phyloP scores from a whole-genome alignment of 306 rosid genomes.

The Spatholobus suberectus region DNA sequence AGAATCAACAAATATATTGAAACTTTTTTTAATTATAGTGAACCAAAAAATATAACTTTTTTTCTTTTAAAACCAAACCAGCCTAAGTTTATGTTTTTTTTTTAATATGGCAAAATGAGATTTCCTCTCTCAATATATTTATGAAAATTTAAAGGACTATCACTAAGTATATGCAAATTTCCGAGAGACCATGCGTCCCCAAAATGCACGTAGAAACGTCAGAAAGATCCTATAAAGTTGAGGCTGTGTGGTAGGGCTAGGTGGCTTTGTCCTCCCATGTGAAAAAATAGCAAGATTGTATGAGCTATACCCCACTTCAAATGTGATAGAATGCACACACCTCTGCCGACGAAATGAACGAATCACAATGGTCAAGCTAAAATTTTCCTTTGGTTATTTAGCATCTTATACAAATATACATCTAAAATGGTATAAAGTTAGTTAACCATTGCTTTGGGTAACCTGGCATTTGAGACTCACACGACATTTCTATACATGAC shows the following conservation, averaged over 20 bases:
- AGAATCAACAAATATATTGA: not conserved
- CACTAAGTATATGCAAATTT: not conserved
- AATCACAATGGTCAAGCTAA: constrained; percentile 1
- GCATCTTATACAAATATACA: not conserved
- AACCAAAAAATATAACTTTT: not conserved
- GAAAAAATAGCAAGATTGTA: constrained; percentile 37
- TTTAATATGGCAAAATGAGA: not conserved
- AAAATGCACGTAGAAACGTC: constrained; percentile 36
- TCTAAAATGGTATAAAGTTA: not conserved
- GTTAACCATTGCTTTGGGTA: constrained; percentile 28
- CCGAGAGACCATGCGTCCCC: constrained; percentile 5
- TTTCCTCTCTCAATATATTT: not conserved
- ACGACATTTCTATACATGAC: not conserved
- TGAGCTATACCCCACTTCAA: constrained; percentile 37
- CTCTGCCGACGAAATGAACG: constrained; percentile 54
- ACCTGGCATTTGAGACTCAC: not conserved
- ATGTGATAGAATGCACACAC: not conserved
- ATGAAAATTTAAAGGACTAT: constrained; percentile 10
- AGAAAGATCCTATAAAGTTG: constrained; percentile 28
- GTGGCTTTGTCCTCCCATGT: constrained; percentile 39
- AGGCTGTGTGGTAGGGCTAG: constrained; percentile 38
- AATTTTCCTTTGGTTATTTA: not conserved
- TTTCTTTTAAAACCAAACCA: not conserved
- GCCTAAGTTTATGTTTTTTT: not conserved
- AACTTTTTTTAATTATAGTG: not conserved